Base-by-base conservation (phyloP, 2,329 filamentous ascomycete genomes). In the Stagonosporopsis chrysanthemi region DNA sequence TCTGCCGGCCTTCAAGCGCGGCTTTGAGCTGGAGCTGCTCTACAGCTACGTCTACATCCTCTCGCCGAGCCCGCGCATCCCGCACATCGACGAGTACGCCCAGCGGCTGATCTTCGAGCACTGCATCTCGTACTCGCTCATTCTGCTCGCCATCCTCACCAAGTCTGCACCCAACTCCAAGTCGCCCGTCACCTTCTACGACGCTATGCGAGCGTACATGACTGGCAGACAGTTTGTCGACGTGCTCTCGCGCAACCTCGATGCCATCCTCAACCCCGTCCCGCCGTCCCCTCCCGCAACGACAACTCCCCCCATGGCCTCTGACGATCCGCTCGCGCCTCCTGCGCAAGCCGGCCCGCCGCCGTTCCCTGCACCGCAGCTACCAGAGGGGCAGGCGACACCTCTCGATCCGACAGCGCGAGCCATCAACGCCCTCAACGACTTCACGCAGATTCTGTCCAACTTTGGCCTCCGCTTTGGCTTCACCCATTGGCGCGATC, bases 1-100 rank as follows among this genome's bases (percentile, higher is more conserved):
- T 0, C 84, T 89, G 0, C 79, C 83, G 0, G 83, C 85, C 24
- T 88, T 93, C 61, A 85, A 88, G 36, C 85, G 90, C 44, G 86
- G 93, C 63, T 96, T 97, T 70, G 90, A 95, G 61, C 85, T 97
- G 15, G 95, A 99, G 72, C 78, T 96, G 39, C 85, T 94, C 43
- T 98, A 97, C 79, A 96, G 91, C 70, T 95, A 92, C 67, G 89
- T 97, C 23, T 92, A 97, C 74, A 90, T 94, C 55, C 84, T 97
- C 7, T 92, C 92, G 0, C 91, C 92, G 0, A 93, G 90, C 33
- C 86, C 88, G 1, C 84, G 89, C 42, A 87, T 90, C 3, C 90
- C 91, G 0, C 81, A 85, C 22, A 87, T 93, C 46, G 88, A 87
- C 3, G 85, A 91, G 42, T 92, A 94, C 71, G 90, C 88, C 35